Percentiles rank a stretch among this genome's conserved stretches.
Conservation (phyloP, 306 rosid species). For the Vigna nakashimae region DNA sequence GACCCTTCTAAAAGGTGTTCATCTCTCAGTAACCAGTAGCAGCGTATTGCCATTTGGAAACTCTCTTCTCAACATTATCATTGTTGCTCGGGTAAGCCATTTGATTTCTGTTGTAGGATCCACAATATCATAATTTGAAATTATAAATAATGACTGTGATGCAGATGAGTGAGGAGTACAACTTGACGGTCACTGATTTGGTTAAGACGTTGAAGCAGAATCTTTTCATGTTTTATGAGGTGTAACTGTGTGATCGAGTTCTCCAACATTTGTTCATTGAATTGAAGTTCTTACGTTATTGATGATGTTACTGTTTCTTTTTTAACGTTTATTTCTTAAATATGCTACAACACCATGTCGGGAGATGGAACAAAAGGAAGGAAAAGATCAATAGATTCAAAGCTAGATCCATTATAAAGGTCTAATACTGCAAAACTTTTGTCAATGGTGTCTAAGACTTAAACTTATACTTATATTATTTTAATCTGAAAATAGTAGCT, state of each 20-base stretch:
- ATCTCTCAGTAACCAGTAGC: conserved; percentile 34
- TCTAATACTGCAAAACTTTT: no score
- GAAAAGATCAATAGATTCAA: not conserved
- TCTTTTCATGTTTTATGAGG: not conserved
- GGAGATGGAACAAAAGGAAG: not conserved
- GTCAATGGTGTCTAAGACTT: no score
- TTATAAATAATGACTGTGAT: not conserved
- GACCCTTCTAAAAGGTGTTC: not conserved
- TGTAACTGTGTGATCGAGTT: not conserved
- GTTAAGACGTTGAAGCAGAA: conserved; percentile 27
- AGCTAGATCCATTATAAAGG: no score
- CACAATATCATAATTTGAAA: not conserved
- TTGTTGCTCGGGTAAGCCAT: conserved; percentile 17
- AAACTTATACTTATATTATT: no score
- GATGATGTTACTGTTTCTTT: not conserved
- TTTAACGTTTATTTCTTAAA: not conserved
- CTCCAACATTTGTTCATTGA: not conserved
- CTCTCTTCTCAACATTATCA: conserved; percentile 17
- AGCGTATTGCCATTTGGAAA: conserved; percentile 34
- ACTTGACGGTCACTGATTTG: conserved; percentile 28
- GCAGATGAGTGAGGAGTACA: conserved; percentile 34
- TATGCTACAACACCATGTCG: not conserved
- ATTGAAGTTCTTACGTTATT: not conserved
- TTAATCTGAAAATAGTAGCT: no score
- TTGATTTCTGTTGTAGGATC: not conserved